Percentiles rank a stretch among this genome's conserved stretches.
phyloP scores from a whole-genome alignment of 2,329 filamentous ascomycete genomes.

The Aspergillus viridinutans region DNA sequence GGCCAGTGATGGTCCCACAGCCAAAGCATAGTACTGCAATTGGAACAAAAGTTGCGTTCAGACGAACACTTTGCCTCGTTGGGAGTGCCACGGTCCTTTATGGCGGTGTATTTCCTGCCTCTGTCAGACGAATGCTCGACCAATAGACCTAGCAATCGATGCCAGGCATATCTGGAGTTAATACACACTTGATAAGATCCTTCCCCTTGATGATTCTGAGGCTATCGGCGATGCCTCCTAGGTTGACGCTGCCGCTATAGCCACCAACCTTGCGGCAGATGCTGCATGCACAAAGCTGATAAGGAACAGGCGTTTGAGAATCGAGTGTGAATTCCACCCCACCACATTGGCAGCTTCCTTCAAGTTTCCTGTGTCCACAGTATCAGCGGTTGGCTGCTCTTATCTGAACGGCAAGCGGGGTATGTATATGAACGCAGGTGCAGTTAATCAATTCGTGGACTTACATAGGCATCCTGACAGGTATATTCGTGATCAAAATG shows the following conservation, averaged over 20 bases:
- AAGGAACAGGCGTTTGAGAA: slow-evolving; percentile 46
- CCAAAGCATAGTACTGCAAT: slow-evolving; percentile 47
- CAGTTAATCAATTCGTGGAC: neutral
- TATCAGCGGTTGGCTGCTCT: slow-evolving; percentile 5
- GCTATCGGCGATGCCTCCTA: slow-evolving; percentile 43
- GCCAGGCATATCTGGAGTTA: neutral
- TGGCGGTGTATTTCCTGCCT: slow-evolving; percentile 42
- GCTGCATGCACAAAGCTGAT: slow-evolving; percentile 47
- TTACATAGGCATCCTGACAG: neutral
- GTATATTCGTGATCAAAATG: neutral
- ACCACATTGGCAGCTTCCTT: slow-evolving; percentile 49
- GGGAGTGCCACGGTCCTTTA: slow-evolving; percentile 41
- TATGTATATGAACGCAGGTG: neutral
- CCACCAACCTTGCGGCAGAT: slow-evolving; percentile 49
- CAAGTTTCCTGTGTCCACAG: slow-evolving; percentile 36
- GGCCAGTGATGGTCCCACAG: slow-evolving; percentile 47
- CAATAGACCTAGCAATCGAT: neutral
- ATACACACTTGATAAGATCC: slow-evolving; percentile 42
- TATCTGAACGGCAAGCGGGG: neutral
- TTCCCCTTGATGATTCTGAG: slow-evolving; percentile 41
- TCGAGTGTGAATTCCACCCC: slow-evolving; percentile 44
- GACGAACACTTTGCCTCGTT: slow-evolving; percentile 38
- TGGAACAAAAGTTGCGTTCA: slow-evolving; percentile 46
- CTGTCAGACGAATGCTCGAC: neutral
- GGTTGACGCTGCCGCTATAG: slow-evolving; percentile 44